Evolutionary conservation across 148 eudicot species (phyloP).

Genomic region (Talinum fruticosum): DNA sequence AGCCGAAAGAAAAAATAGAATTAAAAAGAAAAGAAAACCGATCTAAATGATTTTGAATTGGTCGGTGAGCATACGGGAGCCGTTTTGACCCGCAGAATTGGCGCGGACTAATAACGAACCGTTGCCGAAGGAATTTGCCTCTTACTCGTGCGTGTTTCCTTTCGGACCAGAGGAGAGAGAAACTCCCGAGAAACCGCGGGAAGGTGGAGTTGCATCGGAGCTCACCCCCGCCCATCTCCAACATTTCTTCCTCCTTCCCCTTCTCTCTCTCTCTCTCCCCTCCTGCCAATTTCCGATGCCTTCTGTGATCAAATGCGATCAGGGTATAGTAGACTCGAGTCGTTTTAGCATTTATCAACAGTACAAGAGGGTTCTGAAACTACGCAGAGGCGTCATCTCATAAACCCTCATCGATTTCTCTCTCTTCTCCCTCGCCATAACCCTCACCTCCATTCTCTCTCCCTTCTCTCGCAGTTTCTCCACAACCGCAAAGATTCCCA

Average conservation of each 20-base stretch:
- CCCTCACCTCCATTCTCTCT: constrained; percentile 13
- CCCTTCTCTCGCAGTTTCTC: constrained; percentile 6
- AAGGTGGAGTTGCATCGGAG: too few relatives aligned
- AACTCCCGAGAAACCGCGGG: neutral
- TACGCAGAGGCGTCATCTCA: constrained; percentile 25
- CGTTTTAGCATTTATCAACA: too few relatives aligned
- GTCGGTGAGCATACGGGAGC: neutral
- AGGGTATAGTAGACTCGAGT: neutral
- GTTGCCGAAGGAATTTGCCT: neutral
- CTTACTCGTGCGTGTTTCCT: too few relatives aligned
- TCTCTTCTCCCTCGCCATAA: constrained; percentile 37
- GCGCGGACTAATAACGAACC: neutral
- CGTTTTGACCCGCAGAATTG: neutral
- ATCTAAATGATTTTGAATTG: neutral
- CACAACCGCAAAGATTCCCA: neutral
- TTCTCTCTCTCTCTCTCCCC: neutral
- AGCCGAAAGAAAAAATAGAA: too few relatives aligned
- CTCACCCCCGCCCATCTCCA: neutral
- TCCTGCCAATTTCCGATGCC: neutral
- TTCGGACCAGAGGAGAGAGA: constrained; percentile 1
- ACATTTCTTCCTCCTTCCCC: neutral
- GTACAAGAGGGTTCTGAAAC: neutral
- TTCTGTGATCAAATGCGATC: neutral
- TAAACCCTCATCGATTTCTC: constrained; percentile 26
- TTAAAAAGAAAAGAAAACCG: too few relatives aligned